Conservation (phyloP, 805 yeast genomes). For the Suhomyces emberorum region DNA sequence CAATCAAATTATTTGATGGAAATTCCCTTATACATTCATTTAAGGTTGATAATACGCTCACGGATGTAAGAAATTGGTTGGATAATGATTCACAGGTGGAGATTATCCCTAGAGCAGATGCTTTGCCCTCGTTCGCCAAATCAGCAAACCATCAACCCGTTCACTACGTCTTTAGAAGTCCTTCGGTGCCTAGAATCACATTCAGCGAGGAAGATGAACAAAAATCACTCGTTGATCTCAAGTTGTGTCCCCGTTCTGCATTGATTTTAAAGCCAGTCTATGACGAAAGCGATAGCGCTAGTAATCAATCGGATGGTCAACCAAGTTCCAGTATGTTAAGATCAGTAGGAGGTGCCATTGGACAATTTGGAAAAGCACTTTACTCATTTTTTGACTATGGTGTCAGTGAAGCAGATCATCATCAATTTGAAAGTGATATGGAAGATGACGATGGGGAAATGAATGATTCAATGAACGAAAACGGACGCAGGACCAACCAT, state of each 20-base stretch:
- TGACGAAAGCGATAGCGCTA: slow-evolving; percentile 22
- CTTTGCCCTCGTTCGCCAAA: slow-evolving; percentile 51
- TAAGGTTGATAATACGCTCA: slow-evolving; percentile 41
- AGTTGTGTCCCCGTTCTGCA: slow-evolving; percentile 69
- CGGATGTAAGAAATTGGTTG: slow-evolving; percentile 60
- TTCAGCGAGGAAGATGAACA: slow-evolving; percentile 51
- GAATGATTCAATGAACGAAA: too few relatives aligned
- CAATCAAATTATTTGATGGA: slow-evolving; percentile 70
- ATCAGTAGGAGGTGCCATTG: slow-evolving; percentile 6
- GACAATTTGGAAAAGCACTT: slow-evolving; percentile 26
- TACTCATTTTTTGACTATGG: slow-evolving; percentile 43
- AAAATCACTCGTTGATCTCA: slow-evolving; percentile 48
- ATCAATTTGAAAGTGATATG: slow-evolving; percentile 2
- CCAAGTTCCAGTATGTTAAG: slow-evolving; percentile 8
- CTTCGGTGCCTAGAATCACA: slow-evolving; percentile 47
- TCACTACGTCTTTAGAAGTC: slow-evolving; percentile 35
- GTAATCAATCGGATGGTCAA: slow-evolving; percentile 11
- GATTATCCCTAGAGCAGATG: slow-evolving; percentile 32
- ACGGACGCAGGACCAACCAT: background rate
- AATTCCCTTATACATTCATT: slow-evolving; percentile 53
- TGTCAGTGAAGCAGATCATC: slow-evolving; percentile 21
- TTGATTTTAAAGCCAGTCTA: slow-evolving; percentile 65
- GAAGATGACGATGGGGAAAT: slow-evolving; percentile 3
- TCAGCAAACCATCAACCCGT: slow-evolving; percentile 59
- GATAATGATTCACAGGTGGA: slow-evolving; percentile 41